A percentile compares a stretch with the other conserved stretches of the same genome.
Conservation (phyloP, 495 filamentous ascomycete species). For the Staphylotrichum longicolle region DNA sequence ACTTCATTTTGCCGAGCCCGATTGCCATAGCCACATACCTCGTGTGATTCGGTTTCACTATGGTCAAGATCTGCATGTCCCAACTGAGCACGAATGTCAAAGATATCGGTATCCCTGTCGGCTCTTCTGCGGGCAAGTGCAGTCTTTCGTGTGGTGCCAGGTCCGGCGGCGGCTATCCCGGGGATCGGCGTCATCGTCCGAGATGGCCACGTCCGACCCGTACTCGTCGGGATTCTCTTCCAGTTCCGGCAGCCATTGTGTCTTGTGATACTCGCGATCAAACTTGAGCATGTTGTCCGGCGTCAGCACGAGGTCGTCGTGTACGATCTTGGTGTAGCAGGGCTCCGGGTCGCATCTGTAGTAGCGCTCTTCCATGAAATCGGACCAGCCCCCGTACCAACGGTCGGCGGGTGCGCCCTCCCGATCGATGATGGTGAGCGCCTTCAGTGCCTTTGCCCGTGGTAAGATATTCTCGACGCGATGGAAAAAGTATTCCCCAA, state of each 20-base stretch:
- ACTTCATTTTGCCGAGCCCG: no score
- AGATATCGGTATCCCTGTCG: no score
- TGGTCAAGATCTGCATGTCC: no score
- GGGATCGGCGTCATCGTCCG: background rate
- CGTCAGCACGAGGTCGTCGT: background rate
- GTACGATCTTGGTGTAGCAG: background rate
- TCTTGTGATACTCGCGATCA: background rate
- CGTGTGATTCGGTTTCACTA: no score
- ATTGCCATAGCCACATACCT: no score
- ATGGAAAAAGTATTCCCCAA: background rate
- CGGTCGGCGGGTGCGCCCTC: background rate
- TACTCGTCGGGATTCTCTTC: background rate
- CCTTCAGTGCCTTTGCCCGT: background rate
- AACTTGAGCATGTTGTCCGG: background rate
- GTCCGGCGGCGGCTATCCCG: background rate
- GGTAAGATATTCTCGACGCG: background rate
- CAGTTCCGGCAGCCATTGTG: background rate
- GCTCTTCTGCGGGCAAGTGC: background rate
- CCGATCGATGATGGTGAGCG: background rate
- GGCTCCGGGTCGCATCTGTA: background rate
- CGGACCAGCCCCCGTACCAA: background rate
- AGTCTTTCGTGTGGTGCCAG: background rate
- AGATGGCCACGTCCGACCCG: background rate
- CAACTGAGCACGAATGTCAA: no score
- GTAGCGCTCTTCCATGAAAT: background rate